Evolutionary conservation across 2,329 filamentous ascomycete species (phyloP).

Genomic region (Colletotrichum camelliae): DNA sequence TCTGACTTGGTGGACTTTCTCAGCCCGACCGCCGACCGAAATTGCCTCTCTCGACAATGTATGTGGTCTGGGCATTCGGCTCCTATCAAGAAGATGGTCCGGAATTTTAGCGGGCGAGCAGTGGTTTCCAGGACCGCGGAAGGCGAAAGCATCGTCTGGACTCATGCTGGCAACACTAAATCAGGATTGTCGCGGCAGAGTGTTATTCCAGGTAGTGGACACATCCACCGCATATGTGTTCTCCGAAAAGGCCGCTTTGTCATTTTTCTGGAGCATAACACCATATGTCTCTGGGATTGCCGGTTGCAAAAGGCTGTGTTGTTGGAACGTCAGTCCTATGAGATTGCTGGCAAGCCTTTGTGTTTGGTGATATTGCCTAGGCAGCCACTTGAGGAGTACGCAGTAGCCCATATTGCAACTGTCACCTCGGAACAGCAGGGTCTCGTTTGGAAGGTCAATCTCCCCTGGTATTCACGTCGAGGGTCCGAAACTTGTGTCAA

Average conservation of each 20-base stretch:
- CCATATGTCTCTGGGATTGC: constrained; percentile 82
- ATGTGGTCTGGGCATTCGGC: constrained; percentile 86
- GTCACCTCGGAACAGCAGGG: constrained; percentile 80
- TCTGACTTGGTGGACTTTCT: constrained; percentile 81
- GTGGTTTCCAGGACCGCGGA: constrained; percentile 81
- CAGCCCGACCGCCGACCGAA: constrained; percentile 68
- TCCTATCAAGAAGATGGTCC: constrained; percentile 83
- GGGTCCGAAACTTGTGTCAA: constrained; percentile 32
- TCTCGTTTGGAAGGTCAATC: constrained; percentile 78
- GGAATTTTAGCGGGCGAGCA: constrained; percentile 81
- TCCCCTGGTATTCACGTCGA: constrained; percentile 54
- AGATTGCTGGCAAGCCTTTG: constrained; percentile 72
- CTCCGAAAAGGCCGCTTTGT: constrained; percentile 80
- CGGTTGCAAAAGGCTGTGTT: constrained; percentile 62
- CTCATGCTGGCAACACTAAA: constrained; percentile 60
- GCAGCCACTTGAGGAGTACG: constrained; percentile 59
- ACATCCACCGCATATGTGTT: constrained; percentile 82
- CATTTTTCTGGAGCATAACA: constrained; percentile 76
- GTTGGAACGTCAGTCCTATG: constrained; percentile 64
- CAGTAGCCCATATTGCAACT: constrained; percentile 76
- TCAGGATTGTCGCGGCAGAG: constrained; percentile 70
- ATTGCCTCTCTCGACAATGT: constrained; percentile 65
- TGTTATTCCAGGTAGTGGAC: constrained; percentile 68
- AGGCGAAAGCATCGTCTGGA: constrained; percentile 86
- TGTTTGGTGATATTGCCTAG: constrained; percentile 79